Percentiles rank a stretch among this genome's conserved stretches.
Conservation (phyloP, 1,284 basidiomycete species). For the Boletus mariae region DNA sequence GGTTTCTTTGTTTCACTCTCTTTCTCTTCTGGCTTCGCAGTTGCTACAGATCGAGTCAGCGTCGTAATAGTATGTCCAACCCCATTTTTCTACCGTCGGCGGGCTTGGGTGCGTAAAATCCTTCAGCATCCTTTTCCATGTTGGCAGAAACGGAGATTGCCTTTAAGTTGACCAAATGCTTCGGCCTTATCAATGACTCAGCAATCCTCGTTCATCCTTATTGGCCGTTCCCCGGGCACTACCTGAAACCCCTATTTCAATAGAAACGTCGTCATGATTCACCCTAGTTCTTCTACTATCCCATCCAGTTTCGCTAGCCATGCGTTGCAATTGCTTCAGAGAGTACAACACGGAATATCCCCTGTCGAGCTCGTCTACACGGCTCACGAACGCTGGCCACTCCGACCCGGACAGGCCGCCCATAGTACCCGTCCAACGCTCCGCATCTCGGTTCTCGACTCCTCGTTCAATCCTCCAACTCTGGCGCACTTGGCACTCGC, state of each 20-base stretch:
- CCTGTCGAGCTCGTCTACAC: constrained; percentile 53
- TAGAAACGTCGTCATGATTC: constrained; percentile 14
- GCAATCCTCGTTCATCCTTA: constrained; percentile 3
- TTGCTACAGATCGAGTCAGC: constrained; percentile 17
- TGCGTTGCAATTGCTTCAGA: constrained; percentile 37
- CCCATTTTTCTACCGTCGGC: constrained; percentile 22
- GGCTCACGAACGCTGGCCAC: constrained; percentile 57
- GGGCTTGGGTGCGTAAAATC: constrained; percentile 57
- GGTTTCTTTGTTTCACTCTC: constrained; percentile 23
- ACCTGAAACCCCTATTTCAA: neutral
- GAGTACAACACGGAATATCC: constrained; percentile 45
- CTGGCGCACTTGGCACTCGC: constrained; percentile 82
- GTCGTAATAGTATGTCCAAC: neutral
- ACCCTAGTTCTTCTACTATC: constrained; percentile 2
- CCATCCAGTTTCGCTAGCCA: constrained; percentile 27
- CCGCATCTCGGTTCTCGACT: constrained; percentile 74
- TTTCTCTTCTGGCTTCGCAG: constrained; percentile 23
- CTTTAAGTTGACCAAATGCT: neutral
- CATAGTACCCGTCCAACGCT: constrained; percentile 28
- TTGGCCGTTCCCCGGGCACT: too few relatives aligned
- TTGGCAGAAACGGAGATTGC: constrained; percentile 4
- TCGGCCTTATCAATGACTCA: constrained; percentile 20
- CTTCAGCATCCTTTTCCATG: constrained; percentile 66
- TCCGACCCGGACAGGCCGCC: constrained; percentile 25
- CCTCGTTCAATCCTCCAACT: constrained; percentile 94